Base-by-base conservation (phyloP, 164 flowering plant species). In the Piper betle region DNA sequence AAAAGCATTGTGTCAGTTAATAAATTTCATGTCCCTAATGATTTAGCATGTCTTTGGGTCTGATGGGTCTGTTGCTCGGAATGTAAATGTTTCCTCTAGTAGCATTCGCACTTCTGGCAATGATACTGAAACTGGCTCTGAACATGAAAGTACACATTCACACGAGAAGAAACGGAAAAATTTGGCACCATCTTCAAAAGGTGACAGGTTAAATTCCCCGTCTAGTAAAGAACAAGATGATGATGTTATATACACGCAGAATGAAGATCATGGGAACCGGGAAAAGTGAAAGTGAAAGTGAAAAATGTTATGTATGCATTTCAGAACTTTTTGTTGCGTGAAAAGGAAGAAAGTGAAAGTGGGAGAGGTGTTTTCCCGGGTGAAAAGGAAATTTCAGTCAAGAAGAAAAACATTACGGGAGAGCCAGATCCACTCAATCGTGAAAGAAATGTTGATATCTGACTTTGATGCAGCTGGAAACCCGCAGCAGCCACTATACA, bases 61-160 rank as follows among this genome's bases (percentile, higher is more conserved):
- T 4, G 84, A 91, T 57, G 72, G 50, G 74, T 86, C 88, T 63
- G 95, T 91, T 25, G 86, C 88, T 68, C 89, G 91, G 33, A 94
- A 94, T 71, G 81, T 94, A 53, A 94, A 94, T 75, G 78, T 87
- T 63, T 78, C 90, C 72, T 77, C 99, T 57, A 79, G 79, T 69
- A 75, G 59, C 67, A 71, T 77, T 50, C 64, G 74, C 63, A 53
- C 79, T 48, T 77, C 80, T 25, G 80, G 65, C 39, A 75, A 72
- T 67, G 86, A 78, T 50, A 75, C 96, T 33, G 55, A 68, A 60
- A 79, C 91, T 52, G 74, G 64, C 58, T 80, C 91, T 52, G 83
- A 74, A 46, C 64, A 71, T 70, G 90, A 75, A 58, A 67, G 68
- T 55, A 84, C 37, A 41, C 62, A 67, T 63, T 61, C 67, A 59